These are phyloP conservation scores for Exophiala sp. DNA, from an alignment of 2,329 filamentous ascomycete genomes.

Conservation along the genomic window DNA sequence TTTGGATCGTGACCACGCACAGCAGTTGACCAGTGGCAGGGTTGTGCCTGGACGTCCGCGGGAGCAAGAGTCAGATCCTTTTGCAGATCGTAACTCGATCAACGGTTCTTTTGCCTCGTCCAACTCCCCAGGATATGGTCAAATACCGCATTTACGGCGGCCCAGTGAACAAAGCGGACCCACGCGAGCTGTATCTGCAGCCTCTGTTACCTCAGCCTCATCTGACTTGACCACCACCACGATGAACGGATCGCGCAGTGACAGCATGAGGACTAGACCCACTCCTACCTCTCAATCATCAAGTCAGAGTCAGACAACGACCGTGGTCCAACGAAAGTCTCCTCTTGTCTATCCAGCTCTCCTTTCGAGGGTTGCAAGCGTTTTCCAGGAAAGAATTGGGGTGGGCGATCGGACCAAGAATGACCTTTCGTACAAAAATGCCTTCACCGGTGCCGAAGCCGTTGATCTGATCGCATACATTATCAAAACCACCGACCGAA, in stretches of 20 bases:
- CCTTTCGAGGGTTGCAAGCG: slow-evolving; percentile 85
- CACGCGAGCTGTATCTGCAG: slow-evolving; percentile 81
- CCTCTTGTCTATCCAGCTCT: slow-evolving; percentile 91
- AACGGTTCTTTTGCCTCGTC: slow-evolving; percentile 24
- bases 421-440: slow-evolving; percentile 92
- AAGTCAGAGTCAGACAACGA: slow-evolving; percentile 53
- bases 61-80: slow-evolving; percentile 47
- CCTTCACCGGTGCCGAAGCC: slow-evolving; percentile 90
- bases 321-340: slow-evolving; percentile 60
- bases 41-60: slow-evolving; percentile 73
- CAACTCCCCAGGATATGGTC: slow-evolving; percentile 21
- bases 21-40: slow-evolving; percentile 80
- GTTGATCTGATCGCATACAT: slow-evolving; percentile 95
- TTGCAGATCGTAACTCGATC: slow-evolving; percentile 22
- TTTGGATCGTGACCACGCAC: slow-evolving; percentile 65
- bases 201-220: slow-evolving; percentile 50
- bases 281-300: slow-evolving; percentile 51
- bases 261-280: slow-evolving; percentile 51
- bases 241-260: slow-evolving; percentile 50
- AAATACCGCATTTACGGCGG: slow-evolving; percentile 35
- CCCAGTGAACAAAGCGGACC: slow-evolving; percentile 41
- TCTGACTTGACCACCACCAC: slow-evolving; percentile 49
- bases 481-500: slow-evolving; percentile 93
- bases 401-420: slow-evolving; percentile 90
- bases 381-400: slow-evolving; percentile 82